Base-by-base conservation (phyloP, 148 eudicot species). In the Chenopodium suecicum region DNA sequence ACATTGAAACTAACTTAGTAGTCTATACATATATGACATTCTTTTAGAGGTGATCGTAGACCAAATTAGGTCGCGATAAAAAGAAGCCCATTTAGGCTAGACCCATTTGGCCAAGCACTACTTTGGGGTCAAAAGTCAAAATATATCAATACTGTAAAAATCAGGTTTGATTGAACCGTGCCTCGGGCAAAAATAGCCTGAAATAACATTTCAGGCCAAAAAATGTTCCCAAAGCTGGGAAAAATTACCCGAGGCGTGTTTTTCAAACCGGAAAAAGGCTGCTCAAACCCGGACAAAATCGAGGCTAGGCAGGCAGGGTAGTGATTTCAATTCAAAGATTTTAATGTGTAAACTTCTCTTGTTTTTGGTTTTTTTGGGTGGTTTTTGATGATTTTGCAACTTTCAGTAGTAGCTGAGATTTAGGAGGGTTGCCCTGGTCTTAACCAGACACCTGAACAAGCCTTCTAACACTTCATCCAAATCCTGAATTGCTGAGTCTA, bases 381-480 rank as follows among this genome's bases (percentile, higher is more conserved):
- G 44, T 22, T 31, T 68, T 29, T 48, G 54, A 64, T 25, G 20
- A 25, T 3, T 70, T 74, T 74, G 9, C 20, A 44, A 3, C 65
- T 78, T 22, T 76, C 54, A 80, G 20, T 32, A 76, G 56, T 77
- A 84, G 34, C 81, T 66, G 23, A 82, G 44, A 58, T 88, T 85
- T 20, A 88, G 85, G n/a, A 88, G 84, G n/a, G 85, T 83, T 69
- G 87, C 90, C 74, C 90, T 75, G 46, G 79, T 85, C 77, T 84
- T 88, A 48, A 88, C 78, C 63, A 88, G 58, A 71, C 80, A 79
- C 81, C 90, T 85, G 73, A 85, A 88, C 86, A 88, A 70, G 29
- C 81, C 78, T 80, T 83, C 90, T 4, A 85, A 12, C 9, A 63
- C 77, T 60, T 82, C 86, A 60, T 85, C 90, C 70, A 83, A 58